Evolutionary conservation across 1,284 basidiomycete genomes (phyloP), one percentile per base, ranked within the genome.

Genomic region (Neonothopanus nambi): DNA sequence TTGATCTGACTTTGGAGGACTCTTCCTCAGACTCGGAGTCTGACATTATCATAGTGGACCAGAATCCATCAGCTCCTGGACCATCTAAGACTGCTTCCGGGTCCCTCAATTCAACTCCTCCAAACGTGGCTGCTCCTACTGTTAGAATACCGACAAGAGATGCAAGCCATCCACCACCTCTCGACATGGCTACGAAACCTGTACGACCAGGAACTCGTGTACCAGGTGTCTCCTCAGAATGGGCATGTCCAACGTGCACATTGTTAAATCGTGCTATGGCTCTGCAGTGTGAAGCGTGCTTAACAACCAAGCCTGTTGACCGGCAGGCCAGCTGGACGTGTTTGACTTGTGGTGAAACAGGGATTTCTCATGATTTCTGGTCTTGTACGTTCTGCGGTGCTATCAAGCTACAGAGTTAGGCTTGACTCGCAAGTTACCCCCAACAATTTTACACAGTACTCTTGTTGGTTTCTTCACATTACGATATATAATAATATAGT

Each of bases 171-270:
- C 55, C 51, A 15, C 43, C 52, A 9, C 8, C 24, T 35, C 18
- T 39, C 24, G 36, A 52, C 33, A 5, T 38, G n/a, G 7, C 30
- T 13, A 45, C 30, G 7, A 55, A 51, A 37, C 44, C 44, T 8
- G 12, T 40, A 23, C 28, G 26, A 13, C 33, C 38, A 26, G 12
- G 12, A 18, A 3, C 55, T 57, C 23, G 56, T 55, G 44, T 13
- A 40, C n/a, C 36, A 11, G 11, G 40, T 46, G 23, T 17, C 26
- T 54, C 40, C 43, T 13, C 30, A 30, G 70, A 75, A 51, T 94
- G 91, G 92, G 56, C 78, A 1, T 94, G 92, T 65, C 67, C 72
- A 1, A 68, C 70, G 11, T 95, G 92, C 69, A 94, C 92, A 2
- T 76, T 91, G 21, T 56, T 85, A 41, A 94, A 95, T 63, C 59